Evolutionary conservation across 176 grass and related monocot species (phyloP).

Genomic region (Elymus sibiricus): DNA sequence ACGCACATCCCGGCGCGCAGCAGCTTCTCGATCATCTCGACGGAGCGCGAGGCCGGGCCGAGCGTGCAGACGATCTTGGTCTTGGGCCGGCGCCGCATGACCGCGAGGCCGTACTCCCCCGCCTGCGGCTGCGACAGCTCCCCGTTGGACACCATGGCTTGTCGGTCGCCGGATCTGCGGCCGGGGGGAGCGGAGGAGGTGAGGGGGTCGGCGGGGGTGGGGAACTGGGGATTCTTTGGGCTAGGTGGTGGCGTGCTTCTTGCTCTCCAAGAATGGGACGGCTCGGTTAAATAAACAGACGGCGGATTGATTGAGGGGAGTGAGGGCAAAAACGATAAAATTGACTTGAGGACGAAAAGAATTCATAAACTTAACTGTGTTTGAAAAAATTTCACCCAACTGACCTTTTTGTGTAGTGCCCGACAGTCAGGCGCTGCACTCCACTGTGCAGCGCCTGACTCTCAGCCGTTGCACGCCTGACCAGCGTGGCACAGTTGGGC

Average conservation of each 20-base stretch:
- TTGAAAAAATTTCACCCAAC: no score
- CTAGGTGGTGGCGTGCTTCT: slow-evolving; percentile 5
- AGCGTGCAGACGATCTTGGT: slow-evolving; percentile 98
- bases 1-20: slow-evolving; percentile 91
- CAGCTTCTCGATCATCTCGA: slow-evolving; percentile 73
- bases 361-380: no score
- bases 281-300: background rate
- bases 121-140: slow-evolving; percentile 1
- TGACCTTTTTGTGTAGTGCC: no score
- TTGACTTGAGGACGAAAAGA: no score
- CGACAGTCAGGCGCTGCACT: no score
- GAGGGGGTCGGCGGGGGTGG: background rate
- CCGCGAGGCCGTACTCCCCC: background rate
- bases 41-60: slow-evolving; percentile 80
- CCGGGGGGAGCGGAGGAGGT: background rate
- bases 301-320: background rate
- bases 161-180: slow-evolving; percentile 8
- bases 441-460: no score
- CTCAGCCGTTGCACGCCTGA: no score
- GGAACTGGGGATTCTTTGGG: background rate
- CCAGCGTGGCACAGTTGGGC: no score
- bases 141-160: slow-evolving; percentile 20
- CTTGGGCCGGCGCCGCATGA: slow-evolving; percentile 58
- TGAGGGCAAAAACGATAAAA: no score
- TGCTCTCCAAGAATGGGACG: slow-evolving; percentile 13